Conservation (phyloP, 495 filamentous ascomycete genomes). For the Hypomontagnella submonticulosa region DNA sequence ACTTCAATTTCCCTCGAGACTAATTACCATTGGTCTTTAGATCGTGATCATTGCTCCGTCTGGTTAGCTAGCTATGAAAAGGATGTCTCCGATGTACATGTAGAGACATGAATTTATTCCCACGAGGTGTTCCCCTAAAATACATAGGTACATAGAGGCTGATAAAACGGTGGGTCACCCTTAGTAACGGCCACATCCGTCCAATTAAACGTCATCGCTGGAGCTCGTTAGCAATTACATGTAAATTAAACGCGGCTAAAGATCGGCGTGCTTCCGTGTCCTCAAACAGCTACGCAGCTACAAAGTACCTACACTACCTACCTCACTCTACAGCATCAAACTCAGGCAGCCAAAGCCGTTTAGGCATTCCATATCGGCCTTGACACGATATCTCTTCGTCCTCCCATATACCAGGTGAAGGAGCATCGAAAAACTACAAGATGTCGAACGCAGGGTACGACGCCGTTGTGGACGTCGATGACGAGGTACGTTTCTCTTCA, state of each 20-base stretch:
- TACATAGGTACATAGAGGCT: neutral
- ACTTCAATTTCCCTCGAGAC: too few species aligned
- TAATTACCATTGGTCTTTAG: too few species aligned
- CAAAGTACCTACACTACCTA: conserved; percentile 3
- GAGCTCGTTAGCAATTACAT: conserved; percentile 8
- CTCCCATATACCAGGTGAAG: conserved; percentile 1
- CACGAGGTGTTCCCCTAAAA: neutral
- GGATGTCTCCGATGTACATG: too few species aligned
- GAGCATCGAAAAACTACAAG: conserved; percentile 21
- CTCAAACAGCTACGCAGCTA: conserved; percentile 31
- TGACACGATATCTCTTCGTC: neutral
- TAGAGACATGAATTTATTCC: too few species aligned
- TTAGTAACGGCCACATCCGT: neutral
- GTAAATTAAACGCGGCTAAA: conserved; percentile 38
- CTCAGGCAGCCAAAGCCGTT: conserved; percentile 1
- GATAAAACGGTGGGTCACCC: conserved; percentile 15
- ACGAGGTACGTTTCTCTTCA: conserved; percentile 71
- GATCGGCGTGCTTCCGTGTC: conserved; percentile 44
- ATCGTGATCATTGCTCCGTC: too few species aligned
- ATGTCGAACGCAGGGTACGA: conserved; percentile 94
- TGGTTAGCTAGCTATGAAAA: too few species aligned
- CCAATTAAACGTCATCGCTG: conserved; percentile 24
- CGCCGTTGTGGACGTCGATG: conserved; percentile 95
- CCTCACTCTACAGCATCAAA: neutral
- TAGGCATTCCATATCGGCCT: neutral